phyloP scores from a whole-genome alignment of 768 basidiomycete species.

The Chalciporus pseudorubinellus region DNA sequence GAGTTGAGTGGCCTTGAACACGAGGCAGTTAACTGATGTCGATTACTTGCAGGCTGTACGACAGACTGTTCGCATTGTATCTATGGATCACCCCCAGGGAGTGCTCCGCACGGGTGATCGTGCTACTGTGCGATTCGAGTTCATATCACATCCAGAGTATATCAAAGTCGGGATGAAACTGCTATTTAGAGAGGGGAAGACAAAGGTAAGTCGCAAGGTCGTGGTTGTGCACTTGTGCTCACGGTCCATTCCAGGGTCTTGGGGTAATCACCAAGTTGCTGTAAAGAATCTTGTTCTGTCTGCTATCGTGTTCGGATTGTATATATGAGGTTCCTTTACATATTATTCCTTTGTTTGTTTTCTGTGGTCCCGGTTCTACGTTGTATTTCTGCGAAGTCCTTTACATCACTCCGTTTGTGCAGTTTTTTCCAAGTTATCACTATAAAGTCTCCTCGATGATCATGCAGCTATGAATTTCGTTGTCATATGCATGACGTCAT shows the following conservation, averaged over 20 bases:
- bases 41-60: slow-evolving; percentile 64
- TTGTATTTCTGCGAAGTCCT: too few relatives aligned
- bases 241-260: slow-evolving; percentile 51
- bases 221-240: slow-evolving; percentile 2
- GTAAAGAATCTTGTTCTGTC: slow-evolving; percentile 32
- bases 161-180: slow-evolving; percentile 93
- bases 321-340: background rate
- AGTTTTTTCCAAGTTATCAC: too few relatives aligned
- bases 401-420: too few relatives aligned
- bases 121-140: slow-evolving; percentile 92
- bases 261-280: slow-evolving; percentile 72
- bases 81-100: slow-evolving; percentile 86
- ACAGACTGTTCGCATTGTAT: slow-evolving; percentile 89
- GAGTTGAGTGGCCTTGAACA: slow-evolving; percentile 23
- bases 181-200: slow-evolving; percentile 93
- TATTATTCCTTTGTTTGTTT: background rate
- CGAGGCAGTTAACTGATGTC: background rate
- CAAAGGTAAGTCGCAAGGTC: slow-evolving; percentile 57
- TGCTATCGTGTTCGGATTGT: background rate
- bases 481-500: slow-evolving; percentile 19
- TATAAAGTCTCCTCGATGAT: too few relatives aligned
- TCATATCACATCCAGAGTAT: slow-evolving; percentile 89
- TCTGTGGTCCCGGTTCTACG: background rate
- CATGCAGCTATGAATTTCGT: background rate
- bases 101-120: slow-evolving; percentile 93